A percentile compares a stretch with the other conserved stretches of the same genome.
Evolutionary conservation across 306 rosid genomes (phyloP).

Genomic region (Carpinus viminea): DNA sequence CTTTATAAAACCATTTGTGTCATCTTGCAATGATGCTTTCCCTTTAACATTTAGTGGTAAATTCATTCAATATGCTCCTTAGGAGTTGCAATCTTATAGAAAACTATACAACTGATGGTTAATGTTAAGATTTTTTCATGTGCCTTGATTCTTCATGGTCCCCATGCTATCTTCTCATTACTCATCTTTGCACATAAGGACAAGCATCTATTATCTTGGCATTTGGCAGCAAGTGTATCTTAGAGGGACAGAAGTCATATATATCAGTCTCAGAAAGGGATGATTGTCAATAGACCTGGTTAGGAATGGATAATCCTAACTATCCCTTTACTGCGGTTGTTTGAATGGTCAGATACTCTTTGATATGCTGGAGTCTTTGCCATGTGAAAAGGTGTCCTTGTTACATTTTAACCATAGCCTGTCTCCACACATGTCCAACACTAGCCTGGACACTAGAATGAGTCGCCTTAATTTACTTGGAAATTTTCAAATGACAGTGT

Average conservation of each 20-base stretch:
- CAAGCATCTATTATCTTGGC: background rate
- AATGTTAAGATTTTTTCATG: background rate
- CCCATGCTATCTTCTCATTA: background rate
- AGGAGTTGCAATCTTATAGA: background rate
- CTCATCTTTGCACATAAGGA: background rate
- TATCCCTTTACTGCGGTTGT: background rate
- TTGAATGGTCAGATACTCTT: background rate
- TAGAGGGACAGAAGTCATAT: background rate
- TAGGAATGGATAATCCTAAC: background rate
- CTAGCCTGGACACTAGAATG: background rate
- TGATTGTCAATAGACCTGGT: background rate
- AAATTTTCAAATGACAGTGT: background rate
- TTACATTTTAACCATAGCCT: background rate
- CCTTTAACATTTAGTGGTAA: background rate
- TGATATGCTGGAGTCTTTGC: background rate
- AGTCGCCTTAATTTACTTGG: background rate
- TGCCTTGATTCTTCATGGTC: background rate
- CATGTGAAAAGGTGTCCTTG: background rate
- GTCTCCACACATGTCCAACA: background rate
- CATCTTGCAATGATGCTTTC: conserved; percentile 1
- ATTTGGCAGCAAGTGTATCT: background rate
- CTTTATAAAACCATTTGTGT: background rate
- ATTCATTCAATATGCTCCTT: background rate
- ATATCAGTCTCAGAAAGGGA: background rate
- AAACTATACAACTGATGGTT: background rate